Conservation (phyloP, 1,284 basidiomycete genomes). For the Malassezia sp. region DNA sequence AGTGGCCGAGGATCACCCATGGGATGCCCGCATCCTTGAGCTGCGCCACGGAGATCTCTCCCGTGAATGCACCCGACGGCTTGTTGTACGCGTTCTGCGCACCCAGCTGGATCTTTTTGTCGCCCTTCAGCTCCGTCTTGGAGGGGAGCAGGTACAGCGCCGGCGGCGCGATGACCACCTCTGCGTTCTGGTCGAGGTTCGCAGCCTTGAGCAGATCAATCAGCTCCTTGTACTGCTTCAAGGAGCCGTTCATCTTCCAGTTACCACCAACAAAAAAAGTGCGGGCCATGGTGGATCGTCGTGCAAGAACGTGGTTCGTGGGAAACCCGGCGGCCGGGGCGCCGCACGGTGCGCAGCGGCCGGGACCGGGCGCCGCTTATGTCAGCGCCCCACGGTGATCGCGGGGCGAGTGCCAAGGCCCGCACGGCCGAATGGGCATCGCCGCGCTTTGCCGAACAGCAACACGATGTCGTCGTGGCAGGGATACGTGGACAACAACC, state of each 20-base stretch:
- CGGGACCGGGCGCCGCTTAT: too few species aligned
- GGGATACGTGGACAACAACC: conserved; percentile 80
- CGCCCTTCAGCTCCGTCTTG: conserved; percentile 28
- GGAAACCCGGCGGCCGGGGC: not conserved
- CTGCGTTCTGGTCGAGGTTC: conserved; percentile 38
- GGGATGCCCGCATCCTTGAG: conserved; percentile 73
- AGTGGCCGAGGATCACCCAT: conserved; percentile 95
- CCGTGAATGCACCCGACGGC: conserved; percentile 81
- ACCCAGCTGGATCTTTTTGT: conserved; percentile 51
- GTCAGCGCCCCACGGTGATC: too few species aligned
- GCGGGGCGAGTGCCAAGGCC: too few species aligned
- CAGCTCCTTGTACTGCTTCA: conserved; percentile 39
- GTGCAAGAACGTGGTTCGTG: not conserved
- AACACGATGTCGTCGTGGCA: conserved; percentile 43
- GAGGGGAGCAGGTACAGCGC: conserved; percentile 37
- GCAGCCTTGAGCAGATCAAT: conserved; percentile 29
- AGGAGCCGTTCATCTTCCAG: conserved; percentile 47
- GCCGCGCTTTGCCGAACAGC: too few species aligned
- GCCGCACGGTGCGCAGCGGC: not conserved
- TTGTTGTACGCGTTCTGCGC: conserved; percentile 89
- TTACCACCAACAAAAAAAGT: conserved; percentile 43
- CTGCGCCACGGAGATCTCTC: conserved; percentile 51
- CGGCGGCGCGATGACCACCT: conserved; percentile 45
- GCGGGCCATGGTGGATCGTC: conserved; percentile 25
- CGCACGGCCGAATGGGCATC: too few species aligned